Base-by-base conservation (phyloP, 2,329 filamentous ascomycete species). In the Penicillium sp. region DNA sequence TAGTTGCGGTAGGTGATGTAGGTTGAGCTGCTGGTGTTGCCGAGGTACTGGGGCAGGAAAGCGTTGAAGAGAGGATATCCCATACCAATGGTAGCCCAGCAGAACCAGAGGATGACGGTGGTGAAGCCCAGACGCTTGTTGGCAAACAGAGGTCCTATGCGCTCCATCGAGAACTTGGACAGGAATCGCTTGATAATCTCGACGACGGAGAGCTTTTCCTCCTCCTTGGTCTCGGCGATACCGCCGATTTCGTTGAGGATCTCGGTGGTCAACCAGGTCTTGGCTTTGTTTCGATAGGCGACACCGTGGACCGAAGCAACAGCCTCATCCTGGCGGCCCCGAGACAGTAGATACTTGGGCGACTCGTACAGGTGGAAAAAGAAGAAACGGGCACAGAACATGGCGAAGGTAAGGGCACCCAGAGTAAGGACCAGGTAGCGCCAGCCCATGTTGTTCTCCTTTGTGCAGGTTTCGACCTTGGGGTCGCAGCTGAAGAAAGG, bases 21-120 rank as follows among this genome's bases (percentile, higher is more conserved):
- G 31, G 66, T 66, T 6, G 72, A 66, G 24, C 71, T 72, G 31
- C 80, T 78, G 51, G 81, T 78, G 23, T 83, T 81, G 9, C 73
- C 74, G 24, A 95, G 82, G 64, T 93, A 93, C 58, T 93, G 87
- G 0, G 89, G 89, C 18, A 95, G 76, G 71, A 95, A 95, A 43
- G 88, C 86, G 69, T 92, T 93, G 79, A 92, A 95, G 4, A 95
- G 80, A 0, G 88, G 88, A 62, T 92, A 95, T 1, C 85, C 89
- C 81, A 95, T 87, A 45, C 89, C 89, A 58, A 95, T 91, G 10
- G 82, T 84, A 0, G 84, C 78, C 89, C 89, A 95, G 66, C 82
- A 83, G 69, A 90, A 87, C 86, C 87, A 90, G 42, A 92, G 67
- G 1, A 81, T 66, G n/a, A 66, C 55, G 18, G 78, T 81, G 9